phyloP scores from a whole-genome alignment of 1,284 basidiomycete species.

The Sporisorium iseilematis-ciliati region DNA sequence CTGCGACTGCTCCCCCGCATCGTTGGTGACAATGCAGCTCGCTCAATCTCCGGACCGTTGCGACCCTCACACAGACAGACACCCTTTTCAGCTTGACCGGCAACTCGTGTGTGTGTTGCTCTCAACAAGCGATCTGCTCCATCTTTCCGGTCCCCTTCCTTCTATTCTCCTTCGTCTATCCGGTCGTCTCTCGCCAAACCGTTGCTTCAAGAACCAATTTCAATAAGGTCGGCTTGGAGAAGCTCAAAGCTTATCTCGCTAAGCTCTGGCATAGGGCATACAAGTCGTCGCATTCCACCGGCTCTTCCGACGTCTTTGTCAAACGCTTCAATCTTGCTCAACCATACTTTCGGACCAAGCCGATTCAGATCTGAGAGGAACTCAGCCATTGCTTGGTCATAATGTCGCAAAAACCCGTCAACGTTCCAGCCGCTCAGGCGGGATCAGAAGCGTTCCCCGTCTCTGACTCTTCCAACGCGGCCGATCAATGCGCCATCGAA shows the following conservation, averaged over 20 bases:
- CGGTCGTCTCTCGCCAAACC: background rate
- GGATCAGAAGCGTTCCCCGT: conserved; percentile 1
- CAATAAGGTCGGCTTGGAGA: background rate
- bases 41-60: conserved; percentile 33
- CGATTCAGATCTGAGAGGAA: background rate
- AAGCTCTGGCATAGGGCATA: background rate
- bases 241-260: background rate
- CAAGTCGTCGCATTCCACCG: background rate
- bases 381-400: no score
- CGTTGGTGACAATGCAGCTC: conserved; percentile 1
- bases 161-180: background rate
- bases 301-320: background rate
- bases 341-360: no score
- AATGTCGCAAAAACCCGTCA: conserved; percentile 41
- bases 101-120: background rate
- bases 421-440: conserved; percentile 12
- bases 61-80: background rate
- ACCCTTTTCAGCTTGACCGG: conserved; percentile 3
- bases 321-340: background rate
- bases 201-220: background rate
- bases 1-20: background rate
- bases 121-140: background rate
- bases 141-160: background rate
- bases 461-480: conserved; percentile 7
- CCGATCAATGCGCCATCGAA: conserved; percentile 36